Evolutionary conservation across 805 yeast genomes (phyloP), one percentile per base, ranked within the genome.

Genomic region (Nakazawaea wyomingensis): DNA sequence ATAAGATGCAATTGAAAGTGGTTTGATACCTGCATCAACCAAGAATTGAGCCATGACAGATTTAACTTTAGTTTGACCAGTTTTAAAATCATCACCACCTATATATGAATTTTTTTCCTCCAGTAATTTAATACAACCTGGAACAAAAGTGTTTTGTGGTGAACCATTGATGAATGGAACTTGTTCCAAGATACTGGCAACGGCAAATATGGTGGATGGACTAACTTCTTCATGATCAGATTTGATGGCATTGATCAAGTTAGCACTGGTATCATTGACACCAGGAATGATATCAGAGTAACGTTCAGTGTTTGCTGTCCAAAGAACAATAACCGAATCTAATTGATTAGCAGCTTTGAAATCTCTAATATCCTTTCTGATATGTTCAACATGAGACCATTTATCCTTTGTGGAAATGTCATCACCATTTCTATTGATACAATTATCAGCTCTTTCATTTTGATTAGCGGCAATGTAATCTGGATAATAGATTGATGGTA

Each of bases 301-400:
- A 61, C 97, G 81, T 70, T 90, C 98, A 44, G 98, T 90, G 69
- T 90, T 91, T 44, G 98, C 98, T 35, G 96, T 89, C 98, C 98
- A 90, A 58, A 90, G 72, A 37, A 91, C 85, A 59, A 90, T 79
- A 44, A 91, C 95, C 61, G 83, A 85, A 64, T 90, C 97, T 56
- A 90, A 78, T 30, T 66, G 62, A 60, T 91, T 86, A 48, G 69
- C 63, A 31, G 60, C 58, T 67, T 89, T 90, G 73, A 90, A 90
- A 46, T 78, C 78, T 53, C 74, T 70, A 55, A 90, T 90, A 63
- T 90, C 96, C 44, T 72, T 68, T 67, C 97, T 85, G 64, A 90
- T 81, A 50, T 70, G 78, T 71, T 85, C 89, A 49, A 90, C 95
- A 60, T 90, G 96, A 18, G 68, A 74, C 96, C 96, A 89, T 69